These are phyloP conservation scores for Neurospora africana DNA, from an alignment of 495 filamentous ascomycete genomes.

Conservation along the genomic window DNA sequence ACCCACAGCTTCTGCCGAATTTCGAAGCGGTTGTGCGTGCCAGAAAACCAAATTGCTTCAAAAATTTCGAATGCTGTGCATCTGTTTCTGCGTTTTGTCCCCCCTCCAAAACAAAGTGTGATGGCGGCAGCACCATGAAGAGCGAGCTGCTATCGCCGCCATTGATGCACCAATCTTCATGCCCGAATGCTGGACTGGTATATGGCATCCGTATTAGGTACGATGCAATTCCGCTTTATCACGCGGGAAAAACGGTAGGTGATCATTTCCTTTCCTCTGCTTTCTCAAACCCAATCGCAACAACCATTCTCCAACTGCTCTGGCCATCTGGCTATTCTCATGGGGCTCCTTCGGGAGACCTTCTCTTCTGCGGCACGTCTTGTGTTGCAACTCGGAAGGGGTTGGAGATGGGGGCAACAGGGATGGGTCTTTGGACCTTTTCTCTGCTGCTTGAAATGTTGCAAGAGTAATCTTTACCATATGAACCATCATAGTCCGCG, in stretches of 20 bases:
- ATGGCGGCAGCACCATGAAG: background rate
- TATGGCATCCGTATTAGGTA: background rate
- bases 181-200: background rate
- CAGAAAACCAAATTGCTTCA: background rate
- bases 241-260: background rate
- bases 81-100: background rate
- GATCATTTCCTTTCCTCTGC: background rate
- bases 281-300: slow-evolving; percentile 17
- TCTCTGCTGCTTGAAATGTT: slow-evolving; percentile 19
- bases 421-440: background rate
- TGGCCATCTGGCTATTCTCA: slow-evolving; percentile 4
- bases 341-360: slow-evolving; percentile 37
- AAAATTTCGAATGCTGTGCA: background rate
- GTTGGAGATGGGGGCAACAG: slow-evolving; percentile 25
- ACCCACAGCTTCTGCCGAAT: background rate
- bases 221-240: background rate
- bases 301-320: slow-evolving; percentile 32
- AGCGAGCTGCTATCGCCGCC: background rate
- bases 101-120: background rate
- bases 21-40: background rate
- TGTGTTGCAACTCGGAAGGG: slow-evolving; percentile 34
- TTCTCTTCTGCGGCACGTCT: slow-evolving; percentile 32
- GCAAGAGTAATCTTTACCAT: slow-evolving; percentile 29
- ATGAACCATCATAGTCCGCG: slow-evolving; percentile 47
- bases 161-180: background rate